Base-by-base conservation (phyloP, 2,329 filamentous ascomycete species). In the Xylaria arbuscula region DNA sequence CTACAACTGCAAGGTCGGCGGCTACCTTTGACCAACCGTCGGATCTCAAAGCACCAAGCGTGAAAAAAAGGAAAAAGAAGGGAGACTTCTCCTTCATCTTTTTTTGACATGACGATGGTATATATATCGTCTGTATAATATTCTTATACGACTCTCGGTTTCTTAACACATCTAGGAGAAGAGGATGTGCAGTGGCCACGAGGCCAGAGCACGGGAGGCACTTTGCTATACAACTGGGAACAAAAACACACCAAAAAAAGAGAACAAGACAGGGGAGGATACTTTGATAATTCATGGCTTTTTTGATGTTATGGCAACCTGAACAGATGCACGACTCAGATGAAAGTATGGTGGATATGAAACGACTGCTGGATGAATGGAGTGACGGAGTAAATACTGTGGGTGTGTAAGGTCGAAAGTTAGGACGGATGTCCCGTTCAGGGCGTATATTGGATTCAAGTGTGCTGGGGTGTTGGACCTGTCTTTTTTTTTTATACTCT, bases 381-480 rank as follows among this genome's bases (percentile, higher is more conserved):
- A 69, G 67, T 71, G 69, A 68, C 58, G 69, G 69, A 71, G 67
- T 70, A 69, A 62, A 64, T 58, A 65, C 42, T 62, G 56, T 19
- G 53, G 56, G 36, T 64, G 59, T 68, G 62, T 66, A 64, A 67
- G 66, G 60, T 51, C 34, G 53, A 62, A 45, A 45, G 51, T 67
- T 32, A 47, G 65, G 62, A 56, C 38, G 61, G 53, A 64, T 66
- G 63, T 63, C 64, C 34, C 51, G 50, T 65, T 70, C 60, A 50
- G 67, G 61, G 19, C 38, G 57, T 57, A 17, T 54, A 38, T 64
- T 32, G 67, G 67, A 47, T 62, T 64, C n/a, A 58, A 38, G 53
- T 60, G 58, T 58, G 51, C 50, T 24, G 64, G 66, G 61, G 62
- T 64, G 61, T 65, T 58, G 54, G 60, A 47, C 50, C 40, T 32